Conservation (phyloP, 306 rosid genomes). For the Crataegus laevigata region DNA sequence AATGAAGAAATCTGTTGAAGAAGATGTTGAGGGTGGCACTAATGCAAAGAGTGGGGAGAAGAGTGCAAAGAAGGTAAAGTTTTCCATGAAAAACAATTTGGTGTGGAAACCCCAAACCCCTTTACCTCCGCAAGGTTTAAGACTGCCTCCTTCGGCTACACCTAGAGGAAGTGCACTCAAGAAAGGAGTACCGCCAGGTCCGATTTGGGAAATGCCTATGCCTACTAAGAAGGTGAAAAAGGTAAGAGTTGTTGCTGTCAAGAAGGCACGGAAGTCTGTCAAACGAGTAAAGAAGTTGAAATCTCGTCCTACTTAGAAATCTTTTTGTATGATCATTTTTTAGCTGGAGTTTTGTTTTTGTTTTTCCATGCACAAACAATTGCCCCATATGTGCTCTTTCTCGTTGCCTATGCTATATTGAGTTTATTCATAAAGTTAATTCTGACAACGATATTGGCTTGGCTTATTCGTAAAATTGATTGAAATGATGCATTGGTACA, state of each 20-base stretch:
- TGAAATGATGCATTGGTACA: neutral
- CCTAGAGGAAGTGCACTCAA: constrained; percentile 99
- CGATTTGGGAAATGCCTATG: constrained; percentile 64
- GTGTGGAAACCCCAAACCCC: constrained; percentile 94
- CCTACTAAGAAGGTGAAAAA: constrained; percentile 43
- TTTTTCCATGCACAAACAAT: neutral
- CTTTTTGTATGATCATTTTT: neutral
- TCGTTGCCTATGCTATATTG: neutral
- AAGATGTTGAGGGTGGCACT: constrained; percentile 32
- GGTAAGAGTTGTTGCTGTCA: constrained; percentile 33
- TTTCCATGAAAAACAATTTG: constrained; percentile 88
- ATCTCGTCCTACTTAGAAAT: constrained; percentile 21
- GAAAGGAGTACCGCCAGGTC: constrained; percentile 95
- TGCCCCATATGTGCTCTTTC: neutral
- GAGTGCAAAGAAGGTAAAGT: constrained; percentile 73
- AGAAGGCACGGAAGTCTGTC: constrained; percentile 61
- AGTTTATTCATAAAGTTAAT: constrained; percentile 4
- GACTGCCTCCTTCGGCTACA: constrained; percentile 86
- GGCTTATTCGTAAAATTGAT: constrained; percentile 7
- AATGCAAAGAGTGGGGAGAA: constrained; percentile 56
- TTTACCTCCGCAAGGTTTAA: constrained; percentile 81
- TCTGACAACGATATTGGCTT: constrained; percentile 2
- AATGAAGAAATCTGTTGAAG: constrained; percentile 38
- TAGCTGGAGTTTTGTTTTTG: constrained; percentile 1
- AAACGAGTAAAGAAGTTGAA: constrained; percentile 69